These are phyloP conservation scores for Rauvolfia tetraphylla DNA, from an alignment of 257 asterid species.

Conservation along the genomic window DNA sequence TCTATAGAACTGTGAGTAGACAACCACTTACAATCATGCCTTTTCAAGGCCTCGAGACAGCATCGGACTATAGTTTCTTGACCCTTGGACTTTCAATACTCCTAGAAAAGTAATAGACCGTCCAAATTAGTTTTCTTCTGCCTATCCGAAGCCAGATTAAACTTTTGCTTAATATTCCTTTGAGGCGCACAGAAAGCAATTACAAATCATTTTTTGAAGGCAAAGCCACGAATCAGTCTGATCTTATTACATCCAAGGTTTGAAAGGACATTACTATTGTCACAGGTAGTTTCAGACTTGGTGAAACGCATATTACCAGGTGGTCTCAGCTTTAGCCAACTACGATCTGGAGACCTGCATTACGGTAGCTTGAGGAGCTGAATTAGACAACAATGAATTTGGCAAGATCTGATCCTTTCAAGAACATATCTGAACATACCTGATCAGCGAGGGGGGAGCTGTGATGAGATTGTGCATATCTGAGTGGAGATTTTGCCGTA, in stretches of 20 bases:
- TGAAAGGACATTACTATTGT: too few species aligned
- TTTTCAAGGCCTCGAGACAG: not conserved
- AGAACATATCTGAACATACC: constrained; percentile 16
- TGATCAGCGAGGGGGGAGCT: constrained; percentile 29
- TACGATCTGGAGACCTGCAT: constrained; percentile 7
- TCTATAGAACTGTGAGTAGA: not conserved
- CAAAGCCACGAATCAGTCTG: too few species aligned
- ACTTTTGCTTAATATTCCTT: not conserved
- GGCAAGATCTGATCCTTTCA: not conserved
- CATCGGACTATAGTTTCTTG: not conserved
- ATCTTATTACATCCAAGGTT: too few species aligned
- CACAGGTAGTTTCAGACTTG: too few species aligned
- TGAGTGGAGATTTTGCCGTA: constrained; percentile 21
- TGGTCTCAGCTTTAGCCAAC: not conserved
- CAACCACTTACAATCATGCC: not conserved
- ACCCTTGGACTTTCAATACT: not conserved
- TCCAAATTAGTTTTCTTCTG: too few species aligned
- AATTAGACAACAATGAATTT: not conserved
- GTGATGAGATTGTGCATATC: constrained; percentile 12
- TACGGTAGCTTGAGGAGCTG: not conserved
- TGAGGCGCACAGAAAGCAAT: not conserved
- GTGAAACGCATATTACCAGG: not conserved
- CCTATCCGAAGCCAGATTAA: not conserved
- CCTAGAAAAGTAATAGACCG: not conserved
- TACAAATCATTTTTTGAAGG: too few species aligned